Conservation (phyloP, 2,329 filamentous ascomycete species). For the Ophiocordyceps camponoti-leonardi region DNA sequence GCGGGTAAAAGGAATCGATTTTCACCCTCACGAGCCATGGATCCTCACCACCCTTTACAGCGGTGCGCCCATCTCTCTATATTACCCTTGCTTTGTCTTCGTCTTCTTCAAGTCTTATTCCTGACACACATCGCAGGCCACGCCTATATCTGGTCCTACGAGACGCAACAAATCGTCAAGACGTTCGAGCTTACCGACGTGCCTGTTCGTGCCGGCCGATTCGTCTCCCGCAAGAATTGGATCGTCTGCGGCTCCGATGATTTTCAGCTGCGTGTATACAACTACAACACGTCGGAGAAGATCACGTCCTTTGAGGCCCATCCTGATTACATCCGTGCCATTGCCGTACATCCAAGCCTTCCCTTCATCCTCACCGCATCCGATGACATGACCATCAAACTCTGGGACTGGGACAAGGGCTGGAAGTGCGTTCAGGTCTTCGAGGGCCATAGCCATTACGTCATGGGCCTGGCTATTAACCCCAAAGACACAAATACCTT, state of each 20-base stretch:
- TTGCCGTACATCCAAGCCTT: conserved; percentile 86
- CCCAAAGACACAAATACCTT: conserved; percentile 91
- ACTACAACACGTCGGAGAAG: conserved; percentile 99
- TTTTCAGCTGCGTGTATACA: conserved; percentile 78
- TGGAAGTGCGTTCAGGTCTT: conserved; percentile 98
- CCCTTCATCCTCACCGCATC: conserved; percentile 92
- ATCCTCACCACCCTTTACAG: conserved; percentile 92
- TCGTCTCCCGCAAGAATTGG: conserved; percentile 98
- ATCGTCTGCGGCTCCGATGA: conserved; percentile 92
- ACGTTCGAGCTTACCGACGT: conserved; percentile 98
- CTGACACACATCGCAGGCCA: conserved; percentile 44
- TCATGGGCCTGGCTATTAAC: conserved; percentile 94
- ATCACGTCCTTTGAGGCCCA: conserved; percentile 94
- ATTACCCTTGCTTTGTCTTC: neutral
- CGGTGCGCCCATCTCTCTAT: conserved; percentile 30
- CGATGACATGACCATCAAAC: conserved; percentile 96
- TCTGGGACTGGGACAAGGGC: conserved; percentile 97
- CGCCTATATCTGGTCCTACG: conserved; percentile 98
- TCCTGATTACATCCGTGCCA: conserved; percentile 95
- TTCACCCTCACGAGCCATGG: conserved; percentile 94
- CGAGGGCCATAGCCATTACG: conserved; percentile 89
- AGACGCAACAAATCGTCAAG: conserved; percentile 92
- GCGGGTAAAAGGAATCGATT: conserved; percentile 94
- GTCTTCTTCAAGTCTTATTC: neutral
- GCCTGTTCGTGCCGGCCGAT: conserved; percentile 87